Base-by-base conservation (phyloP, 768 basidiomycete species). In the Epithele typhae region DNA sequence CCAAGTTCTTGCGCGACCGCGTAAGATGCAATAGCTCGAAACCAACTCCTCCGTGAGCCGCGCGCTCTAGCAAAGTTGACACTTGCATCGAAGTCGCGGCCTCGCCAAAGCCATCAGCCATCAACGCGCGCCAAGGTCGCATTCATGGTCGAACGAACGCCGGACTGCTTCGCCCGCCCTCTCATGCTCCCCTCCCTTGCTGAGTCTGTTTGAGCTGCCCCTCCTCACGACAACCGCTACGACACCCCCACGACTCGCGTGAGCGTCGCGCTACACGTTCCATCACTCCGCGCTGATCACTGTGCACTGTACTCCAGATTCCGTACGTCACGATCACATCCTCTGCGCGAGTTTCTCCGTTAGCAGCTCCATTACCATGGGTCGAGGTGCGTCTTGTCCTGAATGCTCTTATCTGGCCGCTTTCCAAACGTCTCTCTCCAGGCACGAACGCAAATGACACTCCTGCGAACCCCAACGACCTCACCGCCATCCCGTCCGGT, bases 381-480 rank as follows among this genome's bases (percentile, higher is more conserved):
- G 49, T 43, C 51, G 51, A 54, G 49, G 58, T 57, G 37, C 27
- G 54, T 48, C 6, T 14, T 36, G 11, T 19, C 2, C n/a, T 17
- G 40, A 9, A 25, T 3, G 11, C 19, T 3, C 22, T 34, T 40
- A 18, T 6, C n/a, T n/a, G n/a, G n/a, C 15, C 12, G 17, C 19
- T 2, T 32, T 21, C 3, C 41, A 23, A 30, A 39, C 15, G 2
- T 11, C 19, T 2, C 10, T 37, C 6, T 21, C 17, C 14, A 15
- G 12, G n/a, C n/a, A 30, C 40, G 45, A 37, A 46, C 12, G 3
- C 43, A 30, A 37, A 25, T 25, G 52, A 45, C 14, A 24, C 24
- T 14, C 21, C 52, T 3, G 48, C 48, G 5, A 49, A 47, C 36
- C 57, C 54, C 4, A 52, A 54, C 32, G 56, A 57, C 51, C 43